Base-by-base conservation (phyloP, 2,329 filamentous ascomycete genomes). In the Paracorniculantispora psalliotae region DNA sequence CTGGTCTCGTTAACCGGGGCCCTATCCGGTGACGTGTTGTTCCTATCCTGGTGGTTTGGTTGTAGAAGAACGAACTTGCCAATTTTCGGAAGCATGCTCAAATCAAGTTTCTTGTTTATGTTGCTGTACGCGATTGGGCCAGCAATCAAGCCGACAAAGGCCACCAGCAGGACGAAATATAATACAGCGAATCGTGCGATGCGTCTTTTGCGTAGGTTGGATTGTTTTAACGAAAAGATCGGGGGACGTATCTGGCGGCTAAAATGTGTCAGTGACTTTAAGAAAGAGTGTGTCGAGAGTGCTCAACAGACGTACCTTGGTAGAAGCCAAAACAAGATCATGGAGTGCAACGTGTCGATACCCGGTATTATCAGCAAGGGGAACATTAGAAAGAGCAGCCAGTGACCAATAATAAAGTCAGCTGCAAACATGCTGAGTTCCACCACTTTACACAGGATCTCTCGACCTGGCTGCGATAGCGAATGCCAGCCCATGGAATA, bases 401-500 rank as follows among this genome's bases (percentile, higher is more conserved):
- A 75, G 72, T 99, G 94, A 7, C 94, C 94, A 21, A 99, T 82
- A 57, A 97, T 82, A 71, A 97, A 97, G 72, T 97, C 93, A 60
- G 88, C 90, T 47, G 92, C 90, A 72, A 99, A 99, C 85, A 96
- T 92, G 70, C 91, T 92, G 64, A 99, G 79, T 78, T 99, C 94
- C 0, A 92, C 97, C 67, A 97, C 97, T 83, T 99, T 99, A 84
- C 92, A 97, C 43, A 99, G 86, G 77, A 92, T 96, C 75, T 99
- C 94, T 80, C 94, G 91, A 51, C 90, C 94, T 51, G 94, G 94
- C 75, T 99, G 94, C 13, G 94, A 96, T 55, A 99, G 73, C 0
- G 93, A 88, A 77, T 97, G 93, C 92, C 96, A 97, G 64, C 94
- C 94, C 89, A 97, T 94, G 50, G 90, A 91, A 77, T 99, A 99